phyloP scores from a whole-genome alignment of 2,329 filamentous ascomycete genomes.

The Sporothrix humicola region DNA sequence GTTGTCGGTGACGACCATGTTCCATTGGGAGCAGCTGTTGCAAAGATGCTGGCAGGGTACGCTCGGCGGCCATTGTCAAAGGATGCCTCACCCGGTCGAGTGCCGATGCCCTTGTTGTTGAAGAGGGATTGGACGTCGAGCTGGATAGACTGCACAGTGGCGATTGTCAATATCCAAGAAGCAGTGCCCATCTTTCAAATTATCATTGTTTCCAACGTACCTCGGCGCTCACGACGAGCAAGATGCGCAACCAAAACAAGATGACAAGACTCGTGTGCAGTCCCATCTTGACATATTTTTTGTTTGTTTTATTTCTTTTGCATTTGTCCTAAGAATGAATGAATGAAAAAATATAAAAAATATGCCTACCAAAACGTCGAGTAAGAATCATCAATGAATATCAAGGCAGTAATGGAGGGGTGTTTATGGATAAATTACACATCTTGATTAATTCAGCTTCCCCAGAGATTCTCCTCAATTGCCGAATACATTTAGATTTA shows the following conservation, averaged over 20 bases:
- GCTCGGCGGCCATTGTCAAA: constrained; percentile 52
- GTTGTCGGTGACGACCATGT: constrained; percentile 40
- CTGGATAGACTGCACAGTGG: constrained; percentile 38
- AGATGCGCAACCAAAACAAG: not conserved
- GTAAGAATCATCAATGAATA: no score
- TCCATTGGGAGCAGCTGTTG: not conserved
- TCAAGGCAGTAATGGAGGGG: no score
- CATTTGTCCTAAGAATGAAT: no score
- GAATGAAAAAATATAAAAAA: no score
- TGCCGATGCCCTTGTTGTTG: constrained; percentile 57
- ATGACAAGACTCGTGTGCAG: not conserved
- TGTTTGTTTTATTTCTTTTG: no score
- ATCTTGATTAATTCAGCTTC: no score
- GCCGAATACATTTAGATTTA: no score
- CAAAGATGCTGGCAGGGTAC: constrained; percentile 44
- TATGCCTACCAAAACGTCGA: not conserved
- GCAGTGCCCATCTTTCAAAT: no score
- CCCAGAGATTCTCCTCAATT: no score
- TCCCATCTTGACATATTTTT: not conserved
- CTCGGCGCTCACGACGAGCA: not conserved
- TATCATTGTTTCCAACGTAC: not conserved
- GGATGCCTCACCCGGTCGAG: constrained; percentile 52
- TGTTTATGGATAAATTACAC: no score
- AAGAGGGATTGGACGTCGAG: constrained; percentile 47
- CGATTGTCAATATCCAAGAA: not conserved